Evolutionary conservation across 2,329 filamentous ascomycete species (phyloP).

Genomic region (Diaporthe aspalathi): DNA sequence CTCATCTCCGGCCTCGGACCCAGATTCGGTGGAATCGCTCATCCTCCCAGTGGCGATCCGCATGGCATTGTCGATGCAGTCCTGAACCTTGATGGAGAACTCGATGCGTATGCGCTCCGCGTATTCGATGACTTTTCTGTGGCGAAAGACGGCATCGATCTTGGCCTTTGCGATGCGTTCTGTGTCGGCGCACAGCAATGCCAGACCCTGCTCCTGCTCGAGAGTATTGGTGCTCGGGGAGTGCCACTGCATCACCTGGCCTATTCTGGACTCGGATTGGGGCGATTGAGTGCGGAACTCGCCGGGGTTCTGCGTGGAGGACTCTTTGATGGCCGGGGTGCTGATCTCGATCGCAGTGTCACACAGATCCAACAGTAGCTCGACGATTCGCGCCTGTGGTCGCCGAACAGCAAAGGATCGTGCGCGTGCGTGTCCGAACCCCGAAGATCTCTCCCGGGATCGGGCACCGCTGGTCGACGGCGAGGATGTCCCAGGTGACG

Average conservation of each 20-base stretch:
- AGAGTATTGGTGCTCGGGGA: constrained; percentile 91
- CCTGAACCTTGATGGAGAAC: constrained; percentile 91
- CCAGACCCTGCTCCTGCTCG: constrained; percentile 92
- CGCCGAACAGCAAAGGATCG: constrained; percentile 92
- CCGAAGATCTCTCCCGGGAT: constrained; percentile 76
- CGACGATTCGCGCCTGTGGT: constrained; percentile 91
- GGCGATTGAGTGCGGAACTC: constrained; percentile 94
- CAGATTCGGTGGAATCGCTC: constrained; percentile 78
- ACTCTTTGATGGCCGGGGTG: constrained; percentile 91
- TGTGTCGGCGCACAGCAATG: constrained; percentile 89
- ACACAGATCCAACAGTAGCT: constrained; percentile 92
- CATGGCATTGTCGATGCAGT: constrained; percentile 93
- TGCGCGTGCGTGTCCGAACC: constrained; percentile 82
- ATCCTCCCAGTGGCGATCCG: constrained; percentile 86
- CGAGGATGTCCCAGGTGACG: constrained; percentile 78
- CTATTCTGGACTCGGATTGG: constrained; percentile 93
- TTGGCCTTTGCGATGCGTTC: constrained; percentile 87
- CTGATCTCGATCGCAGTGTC: constrained; percentile 96
- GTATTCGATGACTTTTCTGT: constrained; percentile 94
- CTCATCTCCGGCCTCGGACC: constrained; percentile 61
- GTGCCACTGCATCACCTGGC: constrained; percentile 96
- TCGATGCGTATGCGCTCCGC: constrained; percentile 95
- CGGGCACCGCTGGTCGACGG: constrained; percentile 78
- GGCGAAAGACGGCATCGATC: constrained; percentile 91
- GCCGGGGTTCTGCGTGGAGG: constrained; percentile 71